phyloP scores from a whole-genome alignment of 2,329 filamentous ascomycete species.

The Hypoxylon sp. region DNA sequence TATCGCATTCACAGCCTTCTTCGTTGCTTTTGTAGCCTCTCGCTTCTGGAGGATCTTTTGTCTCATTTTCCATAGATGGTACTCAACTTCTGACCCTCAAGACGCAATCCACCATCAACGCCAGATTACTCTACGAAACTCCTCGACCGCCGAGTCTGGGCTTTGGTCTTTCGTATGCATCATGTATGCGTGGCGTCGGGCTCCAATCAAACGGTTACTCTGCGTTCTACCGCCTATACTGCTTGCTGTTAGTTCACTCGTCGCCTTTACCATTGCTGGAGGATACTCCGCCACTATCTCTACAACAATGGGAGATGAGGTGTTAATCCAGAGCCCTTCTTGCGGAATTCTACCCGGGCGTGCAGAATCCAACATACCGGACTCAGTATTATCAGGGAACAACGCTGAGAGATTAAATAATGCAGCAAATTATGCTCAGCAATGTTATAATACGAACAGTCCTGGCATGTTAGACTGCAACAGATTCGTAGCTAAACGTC shows the following conservation, averaged over 20 bases:
- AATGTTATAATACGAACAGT: constrained; percentile 28
- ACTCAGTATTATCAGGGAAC: neutral
- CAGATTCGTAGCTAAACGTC: constrained; percentile 6
- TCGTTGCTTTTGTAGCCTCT: constrained; percentile 37
- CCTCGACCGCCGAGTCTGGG: constrained; percentile 23
- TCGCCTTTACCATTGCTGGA: constrained; percentile 31
- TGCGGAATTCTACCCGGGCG: constrained; percentile 16
- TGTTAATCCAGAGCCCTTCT: constrained; percentile 24
- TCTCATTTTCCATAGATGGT: constrained; percentile 25
- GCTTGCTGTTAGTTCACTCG: constrained; percentile 13
- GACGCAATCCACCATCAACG: constrained; percentile 37
- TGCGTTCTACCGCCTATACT: constrained; percentile 1
- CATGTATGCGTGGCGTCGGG: constrained; percentile 10
- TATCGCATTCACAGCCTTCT: constrained; percentile 39
- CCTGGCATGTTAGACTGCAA: constrained; percentile 24
- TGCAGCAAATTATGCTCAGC: constrained; percentile 34
- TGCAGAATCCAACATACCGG: neutral
- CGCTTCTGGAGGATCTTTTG: constrained; percentile 40
- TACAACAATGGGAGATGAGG: constrained; percentile 29
- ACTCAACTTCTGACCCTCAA: constrained; percentile 9
- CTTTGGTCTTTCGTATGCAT: constrained; percentile 19
- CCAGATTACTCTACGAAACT: constrained; percentile 40
- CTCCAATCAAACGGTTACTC: neutral
- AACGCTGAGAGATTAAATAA: constrained; percentile 12
- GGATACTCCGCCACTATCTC: constrained; percentile 41